Conservation (phyloP, 73 alveolate species). For the Paramecium sonneborni region DNA sequence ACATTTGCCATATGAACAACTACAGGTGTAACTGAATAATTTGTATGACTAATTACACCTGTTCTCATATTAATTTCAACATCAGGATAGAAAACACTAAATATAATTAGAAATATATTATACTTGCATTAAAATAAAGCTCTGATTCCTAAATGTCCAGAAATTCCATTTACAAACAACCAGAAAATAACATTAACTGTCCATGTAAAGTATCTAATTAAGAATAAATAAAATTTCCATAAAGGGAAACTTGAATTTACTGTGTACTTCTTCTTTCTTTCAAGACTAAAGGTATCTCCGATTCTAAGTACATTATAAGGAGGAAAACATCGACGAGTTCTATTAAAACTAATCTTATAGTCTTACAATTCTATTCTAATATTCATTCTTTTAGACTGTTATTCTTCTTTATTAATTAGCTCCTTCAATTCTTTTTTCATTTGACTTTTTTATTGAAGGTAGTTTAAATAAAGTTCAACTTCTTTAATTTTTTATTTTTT, state of each 20-base stretch:
- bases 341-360: background rate
- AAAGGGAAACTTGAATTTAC: background rate
- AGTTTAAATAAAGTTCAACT: background rate
- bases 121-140: background rate
- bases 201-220: constrained; percentile 14
- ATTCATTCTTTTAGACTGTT: background rate
- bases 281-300: background rate
- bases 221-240: background rate
- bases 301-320: background rate
- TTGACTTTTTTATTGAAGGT: background rate
- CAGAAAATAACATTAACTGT: background rate
- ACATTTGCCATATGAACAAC: background rate
- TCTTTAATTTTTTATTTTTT: background rate
- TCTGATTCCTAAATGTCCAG: constrained; percentile 41
- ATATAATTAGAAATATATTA: background rate
- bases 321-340: constrained; percentile 10
- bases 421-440: background rate
- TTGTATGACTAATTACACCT: constrained; percentile 3
- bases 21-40: background rate
- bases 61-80: background rate
- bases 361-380: background rate
- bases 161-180: constrained; percentile 23
- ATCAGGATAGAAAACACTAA: constrained; percentile 7
- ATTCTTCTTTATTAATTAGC: background rate
- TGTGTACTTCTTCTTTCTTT: background rate